Conservation (phyloP, 1,284 basidiomycete species). For the Cutaneotrichosporon spelunceum region DNA sequence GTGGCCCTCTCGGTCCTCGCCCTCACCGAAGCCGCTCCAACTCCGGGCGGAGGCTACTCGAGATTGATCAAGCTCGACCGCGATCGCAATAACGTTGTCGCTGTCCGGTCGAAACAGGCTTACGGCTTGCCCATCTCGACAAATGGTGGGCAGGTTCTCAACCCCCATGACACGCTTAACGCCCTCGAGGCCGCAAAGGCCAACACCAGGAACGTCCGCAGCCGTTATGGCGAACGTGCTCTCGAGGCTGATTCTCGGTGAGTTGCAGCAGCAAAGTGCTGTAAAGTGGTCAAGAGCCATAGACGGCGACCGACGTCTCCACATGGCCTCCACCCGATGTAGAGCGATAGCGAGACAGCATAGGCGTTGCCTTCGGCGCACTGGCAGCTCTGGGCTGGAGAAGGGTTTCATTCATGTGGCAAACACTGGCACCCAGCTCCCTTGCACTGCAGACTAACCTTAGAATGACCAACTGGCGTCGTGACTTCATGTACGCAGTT, state of each 20-base stretch:
- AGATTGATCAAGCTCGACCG: not conserved
- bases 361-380: too few species aligned
- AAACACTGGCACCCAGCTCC: too few species aligned
- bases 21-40: not conserved
- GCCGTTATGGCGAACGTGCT: not conserved
- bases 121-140: constrained; percentile 1
- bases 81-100: not conserved
- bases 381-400: too few species aligned
- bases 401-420: too few species aligned
- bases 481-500: constrained; percentile 38
- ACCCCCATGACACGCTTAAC: not conserved
- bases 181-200: not conserved
- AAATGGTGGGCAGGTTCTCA: not conserved
- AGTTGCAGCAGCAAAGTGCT: not conserved
- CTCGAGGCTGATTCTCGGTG: not conserved
- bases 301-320: not conserved
- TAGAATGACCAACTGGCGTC: constrained; percentile 15
- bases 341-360: too few species aligned
- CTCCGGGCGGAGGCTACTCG: not conserved
- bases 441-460: not conserved
- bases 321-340: not conserved
- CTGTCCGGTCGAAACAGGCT: not conserved
- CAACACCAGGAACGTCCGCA: not conserved
- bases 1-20: not conserved
- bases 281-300: not conserved